These are phyloP conservation scores for Salix arbutifolia DNA, from an alignment of 345 rosid genomes.

Conservation along the genomic window DNA sequence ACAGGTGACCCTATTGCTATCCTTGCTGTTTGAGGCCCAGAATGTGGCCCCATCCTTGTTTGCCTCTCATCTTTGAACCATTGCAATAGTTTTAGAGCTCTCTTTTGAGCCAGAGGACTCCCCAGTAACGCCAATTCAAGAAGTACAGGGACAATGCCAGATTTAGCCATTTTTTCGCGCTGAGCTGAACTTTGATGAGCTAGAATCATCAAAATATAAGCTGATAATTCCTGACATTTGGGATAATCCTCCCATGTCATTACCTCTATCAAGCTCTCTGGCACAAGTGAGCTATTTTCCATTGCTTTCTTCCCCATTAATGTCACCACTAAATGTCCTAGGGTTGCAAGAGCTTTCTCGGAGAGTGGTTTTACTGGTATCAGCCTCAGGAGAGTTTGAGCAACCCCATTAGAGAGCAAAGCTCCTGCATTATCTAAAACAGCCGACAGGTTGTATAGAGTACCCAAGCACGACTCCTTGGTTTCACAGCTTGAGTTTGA, in stretches of 20 bases:
- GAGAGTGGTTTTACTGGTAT: conserved; percentile 45
- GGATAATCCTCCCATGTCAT: conserved; percentile 86
- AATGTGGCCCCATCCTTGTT: conserved; percentile 80
- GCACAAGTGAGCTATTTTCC: conserved; percentile 52
- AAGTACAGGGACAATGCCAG: conserved; percentile 71
- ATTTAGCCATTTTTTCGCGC: conserved; percentile 64
- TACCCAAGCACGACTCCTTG: conserved; percentile 53
- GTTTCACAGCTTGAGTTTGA: conserved; percentile 45
- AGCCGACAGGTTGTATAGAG: conserved; percentile 50
- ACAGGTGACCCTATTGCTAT: conserved; percentile 53
- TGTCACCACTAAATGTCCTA: conserved; percentile 75
- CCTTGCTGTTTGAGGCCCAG: conserved; percentile 78
- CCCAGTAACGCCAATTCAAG: conserved; percentile 73
- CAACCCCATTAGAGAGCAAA: conserved; percentile 49
- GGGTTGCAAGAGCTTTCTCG: conserved; percentile 64
- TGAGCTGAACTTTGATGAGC: conserved; percentile 78
- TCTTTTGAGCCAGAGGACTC: conserved; percentile 70
- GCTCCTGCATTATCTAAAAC: conserved; percentile 62
- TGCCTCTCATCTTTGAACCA: conserved; percentile 95
- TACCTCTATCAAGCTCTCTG: conserved; percentile 62
- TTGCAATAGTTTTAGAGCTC: conserved; percentile 72
- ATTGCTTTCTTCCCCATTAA: conserved; percentile 71
- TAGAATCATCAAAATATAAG: conserved; percentile 71
- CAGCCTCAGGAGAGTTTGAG: conserved; percentile 43
- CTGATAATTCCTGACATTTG: conserved; percentile 77